Conservation (phyloP, 108 stramenopile genomes). For the Cylindrotheca fusiformis region DNA sequence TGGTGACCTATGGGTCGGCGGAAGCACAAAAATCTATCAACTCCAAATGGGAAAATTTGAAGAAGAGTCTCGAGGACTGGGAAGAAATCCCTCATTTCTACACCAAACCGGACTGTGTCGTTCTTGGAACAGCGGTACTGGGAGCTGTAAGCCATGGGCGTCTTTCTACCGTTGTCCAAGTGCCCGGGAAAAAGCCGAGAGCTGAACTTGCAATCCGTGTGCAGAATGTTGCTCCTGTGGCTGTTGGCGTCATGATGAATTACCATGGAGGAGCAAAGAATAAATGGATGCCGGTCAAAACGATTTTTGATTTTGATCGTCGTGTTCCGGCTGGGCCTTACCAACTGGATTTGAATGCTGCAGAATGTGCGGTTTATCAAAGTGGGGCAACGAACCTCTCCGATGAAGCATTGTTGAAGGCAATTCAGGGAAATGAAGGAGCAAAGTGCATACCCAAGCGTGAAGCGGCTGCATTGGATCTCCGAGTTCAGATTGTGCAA, state of each 20-base stretch:
- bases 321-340: constrained; percentile 89
- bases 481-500: constrained; percentile 72
- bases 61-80: constrained; percentile 60
- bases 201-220: constrained; percentile 55
- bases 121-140: constrained; percentile 66
- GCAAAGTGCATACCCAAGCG: constrained; percentile 68
- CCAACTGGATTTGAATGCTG: constrained; percentile 69
- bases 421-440: constrained; percentile 54
- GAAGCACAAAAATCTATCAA: constrained; percentile 47
- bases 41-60: constrained; percentile 34
- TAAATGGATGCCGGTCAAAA: constrained; percentile 72
- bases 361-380: constrained; percentile 68
- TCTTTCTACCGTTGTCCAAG: constrained; percentile 33
- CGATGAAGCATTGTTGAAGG: constrained; percentile 52
- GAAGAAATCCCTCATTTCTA: constrained; percentile 52
- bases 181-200: constrained; percentile 57
- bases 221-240: constrained; percentile 71
- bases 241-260: constrained; percentile 69
- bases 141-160: constrained; percentile 79
- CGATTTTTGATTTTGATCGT: constrained; percentile 87
- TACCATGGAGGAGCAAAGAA: constrained; percentile 56
- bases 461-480: constrained; percentile 71
- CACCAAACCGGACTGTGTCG: constrained; percentile 59
- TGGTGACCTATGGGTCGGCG: constrained; percentile 66
- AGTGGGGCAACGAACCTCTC: constrained; percentile 14